Base-by-base conservation (phyloP, 352 stramenopile genomes). In the Globisporangium middletonii region DNA sequence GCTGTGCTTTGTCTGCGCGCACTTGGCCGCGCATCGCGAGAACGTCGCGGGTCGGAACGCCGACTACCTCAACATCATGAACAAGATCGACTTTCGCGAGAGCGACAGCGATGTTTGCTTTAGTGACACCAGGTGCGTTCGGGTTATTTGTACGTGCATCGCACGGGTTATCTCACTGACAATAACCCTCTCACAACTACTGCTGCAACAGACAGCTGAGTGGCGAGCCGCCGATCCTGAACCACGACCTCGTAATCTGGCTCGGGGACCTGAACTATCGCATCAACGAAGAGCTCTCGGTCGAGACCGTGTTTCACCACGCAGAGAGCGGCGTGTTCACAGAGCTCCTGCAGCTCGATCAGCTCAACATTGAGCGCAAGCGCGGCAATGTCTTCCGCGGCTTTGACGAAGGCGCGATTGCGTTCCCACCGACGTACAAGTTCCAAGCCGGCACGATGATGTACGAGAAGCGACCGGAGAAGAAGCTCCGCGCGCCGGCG, bases 191-290 rank as follows among this genome's bases (percentile, higher is more conserved):
- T 45, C 12, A 19, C n/a, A n/a, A 13, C 13, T 48, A 6, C 19
- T 48, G 73, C 15, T 80, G 73, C 45, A 6, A 18, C 33, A 58
- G 53, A 35, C 53, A 59, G 18, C 73, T 81, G 48, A 84, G 37
- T 15, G 71, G 75, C 6, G 75, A 89, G 46, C 72, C 79, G 5
- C 72, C 79, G 1, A 94, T 99, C 37, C 53, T 96, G 4, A 97
- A 98, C 63, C 97, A 99, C 68, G 98, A 99, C 71, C 83, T 99
- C 55, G 93, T 99, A 0, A 99, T 99, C 67, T 99, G 96, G 96
- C 67, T 96, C 28, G 91, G 91, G 5, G 91, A 97, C 66, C 62
- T 97, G 1, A 97, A 97, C 62, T 97, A 97, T 58, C 79, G 91
- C 8, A 95, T 97, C 44, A 75, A 77, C 3, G 85, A 94, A 49